Evolutionary conservation across 192 early-diverging fungal species (phyloP).

Genomic region (Coemansia sp.): DNA sequence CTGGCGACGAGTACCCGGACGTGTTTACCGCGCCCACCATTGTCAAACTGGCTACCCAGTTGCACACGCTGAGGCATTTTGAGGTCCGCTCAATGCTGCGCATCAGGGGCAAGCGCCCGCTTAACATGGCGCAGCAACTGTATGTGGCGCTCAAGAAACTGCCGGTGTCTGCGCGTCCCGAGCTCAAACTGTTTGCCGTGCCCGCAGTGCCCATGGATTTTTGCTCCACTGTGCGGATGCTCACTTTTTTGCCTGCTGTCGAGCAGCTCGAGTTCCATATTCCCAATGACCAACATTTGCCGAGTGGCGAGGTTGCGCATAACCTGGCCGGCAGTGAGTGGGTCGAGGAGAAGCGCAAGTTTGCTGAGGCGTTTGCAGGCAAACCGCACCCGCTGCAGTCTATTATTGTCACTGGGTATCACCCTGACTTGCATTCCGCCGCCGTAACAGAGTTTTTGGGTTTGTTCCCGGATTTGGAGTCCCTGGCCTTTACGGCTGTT

Average conservation of each 20-base stretch:
- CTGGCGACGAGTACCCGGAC: conserved; percentile 50
- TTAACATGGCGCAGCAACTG: conserved; percentile 36
- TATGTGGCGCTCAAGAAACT: conserved; percentile 29
- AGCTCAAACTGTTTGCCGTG: conserved; percentile 38
- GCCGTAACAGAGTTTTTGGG: conserved; percentile 41
- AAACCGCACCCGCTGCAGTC: conserved; percentile 46
- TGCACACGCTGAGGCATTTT: conserved; percentile 37
- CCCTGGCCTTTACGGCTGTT: conserved; percentile 33
- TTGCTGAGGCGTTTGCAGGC: conserved; percentile 25
- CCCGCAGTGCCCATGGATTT: conserved; percentile 49
- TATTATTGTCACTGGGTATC: conserved; percentile 42
- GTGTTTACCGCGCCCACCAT: conserved; percentile 21
- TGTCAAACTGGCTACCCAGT: conserved; percentile 36
- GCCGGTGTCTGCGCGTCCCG: conserved; percentile 23
- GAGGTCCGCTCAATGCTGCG: conserved; percentile 47
- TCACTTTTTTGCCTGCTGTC: conserved; percentile 32
- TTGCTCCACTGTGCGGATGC: conserved; percentile 29
- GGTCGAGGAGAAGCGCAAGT: conserved; percentile 37
- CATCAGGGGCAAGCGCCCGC: conserved; percentile 31
- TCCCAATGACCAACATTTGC: conserved; percentile 24
- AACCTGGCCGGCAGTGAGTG: conserved; percentile 42
- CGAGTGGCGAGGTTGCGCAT: conserved; percentile 17
- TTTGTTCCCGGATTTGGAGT: conserved; percentile 47
- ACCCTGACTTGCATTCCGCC: conserved; percentile 42
- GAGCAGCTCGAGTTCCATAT: conserved; percentile 52